Conservation (phyloP, 179 eudicot genomes). For the Silene vulgaris region DNA sequence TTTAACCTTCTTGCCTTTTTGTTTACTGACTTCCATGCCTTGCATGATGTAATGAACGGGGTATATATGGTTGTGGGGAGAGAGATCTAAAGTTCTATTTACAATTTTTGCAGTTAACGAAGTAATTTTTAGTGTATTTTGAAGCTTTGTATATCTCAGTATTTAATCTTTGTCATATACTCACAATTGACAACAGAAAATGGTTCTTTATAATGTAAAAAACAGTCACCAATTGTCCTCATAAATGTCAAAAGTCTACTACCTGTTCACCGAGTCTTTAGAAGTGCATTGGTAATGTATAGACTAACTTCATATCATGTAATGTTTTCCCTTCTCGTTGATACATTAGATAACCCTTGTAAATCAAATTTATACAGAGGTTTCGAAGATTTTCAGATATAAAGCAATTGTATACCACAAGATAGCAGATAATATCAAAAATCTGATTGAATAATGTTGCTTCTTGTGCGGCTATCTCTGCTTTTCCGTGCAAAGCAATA, state of each 20-base stretch:
- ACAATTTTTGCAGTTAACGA: neutral
- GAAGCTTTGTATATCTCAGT: neutral
- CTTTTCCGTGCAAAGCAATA: neutral
- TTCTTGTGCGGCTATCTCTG: neutral
- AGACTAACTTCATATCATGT: neutral
- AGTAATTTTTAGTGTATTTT: neutral
- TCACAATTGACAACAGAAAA: too few species aligned
- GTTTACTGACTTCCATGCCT: neutral
- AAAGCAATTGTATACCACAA: neutral
- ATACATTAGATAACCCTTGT: neutral
- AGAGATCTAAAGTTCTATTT: neutral
- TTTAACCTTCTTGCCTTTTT: neutral
- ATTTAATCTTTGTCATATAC: neutral
- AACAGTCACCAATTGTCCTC: neutral
- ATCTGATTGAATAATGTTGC: neutral
- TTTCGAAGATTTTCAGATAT: neutral
- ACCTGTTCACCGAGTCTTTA: neutral
- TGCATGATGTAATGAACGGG: neutral
- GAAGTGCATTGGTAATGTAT: slow-evolving; percentile 5
- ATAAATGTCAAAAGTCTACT: neutral
- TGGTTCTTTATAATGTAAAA: neutral
- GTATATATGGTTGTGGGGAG: neutral
- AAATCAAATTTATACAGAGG: neutral
- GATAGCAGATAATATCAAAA: slow-evolving; percentile 7
- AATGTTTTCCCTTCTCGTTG: neutral